A percentile compares a stretch with the other conserved stretches of the same genome.
phyloP scores from a whole-genome alignment of 75 land plant species.

The Pseudotsuga menziesii region DNA sequence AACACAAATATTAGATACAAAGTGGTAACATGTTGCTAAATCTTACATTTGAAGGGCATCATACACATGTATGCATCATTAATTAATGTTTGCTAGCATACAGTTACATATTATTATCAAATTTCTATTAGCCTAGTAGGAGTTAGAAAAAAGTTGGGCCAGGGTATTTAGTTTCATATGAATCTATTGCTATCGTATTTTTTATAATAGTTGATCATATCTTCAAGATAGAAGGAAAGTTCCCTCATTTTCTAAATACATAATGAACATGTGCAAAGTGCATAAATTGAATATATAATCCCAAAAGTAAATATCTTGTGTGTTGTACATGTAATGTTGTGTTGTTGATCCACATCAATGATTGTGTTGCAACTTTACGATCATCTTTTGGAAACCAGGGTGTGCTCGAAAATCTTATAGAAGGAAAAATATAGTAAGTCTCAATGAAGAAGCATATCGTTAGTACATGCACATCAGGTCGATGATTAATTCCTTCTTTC shows the following conservation, averaged over 20 bases:
- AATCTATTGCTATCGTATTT: background rate
- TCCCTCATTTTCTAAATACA: background rate
- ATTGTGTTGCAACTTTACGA: slow-evolving; percentile 43
- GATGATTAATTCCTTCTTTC: background rate
- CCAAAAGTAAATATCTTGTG: background rate
- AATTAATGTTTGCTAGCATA: no score
- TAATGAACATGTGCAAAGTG: background rate
- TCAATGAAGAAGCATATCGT: background rate
- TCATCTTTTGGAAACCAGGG: slow-evolving; percentile 71
- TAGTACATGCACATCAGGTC: background rate
- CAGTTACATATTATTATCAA: background rate
- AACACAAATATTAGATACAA: no score
- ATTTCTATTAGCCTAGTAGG: background rate
- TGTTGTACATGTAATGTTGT: slow-evolving; percentile 42
- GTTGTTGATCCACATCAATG: slow-evolving; percentile 45
- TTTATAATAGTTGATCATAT: background rate
- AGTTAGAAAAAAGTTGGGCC: background rate
- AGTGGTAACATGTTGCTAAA: no score
- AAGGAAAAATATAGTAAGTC: slow-evolving; percentile 2
- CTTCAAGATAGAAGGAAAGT: background rate
- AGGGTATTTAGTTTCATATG: background rate
- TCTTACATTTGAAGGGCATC: no score
- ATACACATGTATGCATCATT: no score
- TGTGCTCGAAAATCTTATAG: slow-evolving; percentile 83
- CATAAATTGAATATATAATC: background rate